phyloP scores from a whole-genome alignment of 2,329 filamentous ascomycete genomes.

The Gliomastix tumulicola region DNA sequence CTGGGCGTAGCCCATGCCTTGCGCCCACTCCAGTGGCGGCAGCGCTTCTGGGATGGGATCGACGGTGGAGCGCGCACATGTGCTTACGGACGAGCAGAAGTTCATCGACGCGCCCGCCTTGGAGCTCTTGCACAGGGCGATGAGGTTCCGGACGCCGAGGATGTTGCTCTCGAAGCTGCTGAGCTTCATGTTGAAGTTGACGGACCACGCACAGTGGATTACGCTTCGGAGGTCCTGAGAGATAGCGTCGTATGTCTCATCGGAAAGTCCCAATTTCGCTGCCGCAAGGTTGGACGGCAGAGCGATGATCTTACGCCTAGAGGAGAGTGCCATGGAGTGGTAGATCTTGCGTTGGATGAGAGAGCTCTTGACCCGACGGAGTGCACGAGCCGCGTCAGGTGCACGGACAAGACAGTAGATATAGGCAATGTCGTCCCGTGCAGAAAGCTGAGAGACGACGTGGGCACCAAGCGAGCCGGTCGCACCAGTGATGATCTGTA shows the following conservation, averaged over 20 bases:
- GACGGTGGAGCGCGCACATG: constrained; percentile 25
- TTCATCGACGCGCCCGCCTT: constrained; percentile 25
- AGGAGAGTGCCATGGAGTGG: constrained; percentile 13
- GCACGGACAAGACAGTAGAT: constrained; percentile 46
- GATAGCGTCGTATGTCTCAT: constrained; percentile 16
- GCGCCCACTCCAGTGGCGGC: constrained; percentile 24
- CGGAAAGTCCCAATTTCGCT: constrained; percentile 29
- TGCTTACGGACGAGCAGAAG: constrained; percentile 44
- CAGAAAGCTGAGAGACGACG: constrained; percentile 47
- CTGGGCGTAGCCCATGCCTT: constrained; percentile 38
- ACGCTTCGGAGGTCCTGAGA: constrained; percentile 25
- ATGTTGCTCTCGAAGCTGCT: constrained; percentile 43
- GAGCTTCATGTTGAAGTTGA: constrained; percentile 49
- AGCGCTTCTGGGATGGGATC: constrained; percentile 25
- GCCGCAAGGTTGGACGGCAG: constrained; percentile 20
- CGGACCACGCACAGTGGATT: constrained; percentile 46
- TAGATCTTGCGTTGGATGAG: constrained; percentile 22
- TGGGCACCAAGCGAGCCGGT: constrained; percentile 59
- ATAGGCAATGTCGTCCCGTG: constrained; percentile 43
- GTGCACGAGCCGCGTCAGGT: constrained; percentile 8
- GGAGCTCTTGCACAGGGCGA: constrained; percentile 25
- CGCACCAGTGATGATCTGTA: constrained; percentile 45
- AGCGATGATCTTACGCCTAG: constrained; percentile 11
- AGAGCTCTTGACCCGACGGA: constrained; percentile 12
- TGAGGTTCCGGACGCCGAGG: constrained; percentile 33